These are phyloP conservation scores for Metschnikowia lochheadii DNA, from an alignment of 805 yeast genomes.

Conservation along the genomic window DNA sequence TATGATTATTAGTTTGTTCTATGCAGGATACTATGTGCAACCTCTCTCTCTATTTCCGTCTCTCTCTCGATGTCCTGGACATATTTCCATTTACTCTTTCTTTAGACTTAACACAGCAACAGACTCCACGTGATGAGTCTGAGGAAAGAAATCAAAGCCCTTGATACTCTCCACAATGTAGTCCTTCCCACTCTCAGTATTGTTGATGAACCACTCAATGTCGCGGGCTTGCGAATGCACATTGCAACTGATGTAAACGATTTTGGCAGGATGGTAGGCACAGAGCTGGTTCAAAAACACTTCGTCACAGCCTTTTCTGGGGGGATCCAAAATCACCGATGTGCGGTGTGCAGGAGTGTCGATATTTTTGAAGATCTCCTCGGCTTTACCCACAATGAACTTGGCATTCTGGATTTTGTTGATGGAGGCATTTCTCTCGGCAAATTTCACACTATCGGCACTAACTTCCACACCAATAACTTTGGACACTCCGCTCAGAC, in stretches of 20 bases:
- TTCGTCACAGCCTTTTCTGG: constrained; percentile 94
- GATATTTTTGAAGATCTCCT: constrained; percentile 74
- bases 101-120: constrained; percentile 59
- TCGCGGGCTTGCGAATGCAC: constrained; percentile 98
- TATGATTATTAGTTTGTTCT: not conserved
- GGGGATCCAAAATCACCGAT: constrained; percentile 92
- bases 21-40: not conserved
- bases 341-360: constrained; percentile 74
- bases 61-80: too few relatives aligned
- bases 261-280: constrained; percentile 74
- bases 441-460: constrained; percentile 86
- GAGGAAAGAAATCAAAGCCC: constrained; percentile 97
- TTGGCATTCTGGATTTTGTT: constrained; percentile 75
- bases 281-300: constrained; percentile 81
- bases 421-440: constrained; percentile 70
- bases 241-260: constrained; percentile 95
- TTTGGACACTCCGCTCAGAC: constrained; percentile 73
- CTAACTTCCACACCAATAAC: constrained; percentile 94
- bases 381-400: constrained; percentile 91
- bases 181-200: constrained; percentile 55
- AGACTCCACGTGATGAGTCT: constrained; percentile 88
- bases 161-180: constrained; percentile 78
- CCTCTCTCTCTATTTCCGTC: too few relatives aligned
- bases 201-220: constrained; percentile 71
- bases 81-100: not conserved